A percentile compares a stretch with the other conserved stretches of the same genome.
Conservation (phyloP, 2,329 filamentous ascomycete species). For the Epichloe coenophiala region DNA sequence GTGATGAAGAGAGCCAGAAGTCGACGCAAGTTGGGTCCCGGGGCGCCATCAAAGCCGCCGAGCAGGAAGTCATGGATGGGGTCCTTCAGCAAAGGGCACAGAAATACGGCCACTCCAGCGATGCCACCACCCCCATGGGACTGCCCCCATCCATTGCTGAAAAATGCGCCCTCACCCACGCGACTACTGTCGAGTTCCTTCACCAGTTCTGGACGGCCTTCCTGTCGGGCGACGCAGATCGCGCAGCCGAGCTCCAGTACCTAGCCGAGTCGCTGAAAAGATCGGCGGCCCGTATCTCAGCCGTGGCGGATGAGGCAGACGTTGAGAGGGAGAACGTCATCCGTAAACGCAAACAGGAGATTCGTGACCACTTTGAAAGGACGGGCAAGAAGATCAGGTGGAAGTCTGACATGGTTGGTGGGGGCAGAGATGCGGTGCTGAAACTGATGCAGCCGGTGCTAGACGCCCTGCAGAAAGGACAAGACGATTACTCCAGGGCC, state of each 20-base stretch:
- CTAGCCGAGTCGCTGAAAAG: slow-evolving; percentile 70
- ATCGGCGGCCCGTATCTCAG: slow-evolving; percentile 65
- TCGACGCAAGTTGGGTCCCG: slow-evolving; percentile 54
- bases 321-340: slow-evolving; percentile 53
- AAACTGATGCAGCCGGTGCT: slow-evolving; percentile 65
- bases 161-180: slow-evolving; percentile 59
- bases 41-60: slow-evolving; percentile 48
- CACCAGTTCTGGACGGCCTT: slow-evolving; percentile 95
- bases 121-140: slow-evolving; percentile 39
- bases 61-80: slow-evolving; percentile 51
- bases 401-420: slow-evolving; percentile 54
- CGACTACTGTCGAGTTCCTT: slow-evolving; percentile 89
- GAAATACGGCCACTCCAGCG: slow-evolving; percentile 36
- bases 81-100: slow-evolving; percentile 49
- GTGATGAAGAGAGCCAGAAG: slow-evolving; percentile 45
- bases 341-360: slow-evolving; percentile 52
- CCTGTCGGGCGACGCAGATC: slow-evolving; percentile 71
- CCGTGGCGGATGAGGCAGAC: slow-evolving; percentile 71
- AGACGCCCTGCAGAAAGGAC: slow-evolving; percentile 55
- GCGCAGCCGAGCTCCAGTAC: slow-evolving; percentile 67
- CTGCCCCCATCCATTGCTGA: slow-evolving; percentile 40
- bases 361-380: slow-evolving; percentile 53
- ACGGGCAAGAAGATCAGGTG: slow-evolving; percentile 63
- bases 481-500: slow-evolving; percentile 56
- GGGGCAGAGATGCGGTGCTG: slow-evolving; percentile 63